These are phyloP conservation scores for Chiua virens DNA, from an alignment of 768 basidiomycete genomes.

Conservation along the genomic window DNA sequence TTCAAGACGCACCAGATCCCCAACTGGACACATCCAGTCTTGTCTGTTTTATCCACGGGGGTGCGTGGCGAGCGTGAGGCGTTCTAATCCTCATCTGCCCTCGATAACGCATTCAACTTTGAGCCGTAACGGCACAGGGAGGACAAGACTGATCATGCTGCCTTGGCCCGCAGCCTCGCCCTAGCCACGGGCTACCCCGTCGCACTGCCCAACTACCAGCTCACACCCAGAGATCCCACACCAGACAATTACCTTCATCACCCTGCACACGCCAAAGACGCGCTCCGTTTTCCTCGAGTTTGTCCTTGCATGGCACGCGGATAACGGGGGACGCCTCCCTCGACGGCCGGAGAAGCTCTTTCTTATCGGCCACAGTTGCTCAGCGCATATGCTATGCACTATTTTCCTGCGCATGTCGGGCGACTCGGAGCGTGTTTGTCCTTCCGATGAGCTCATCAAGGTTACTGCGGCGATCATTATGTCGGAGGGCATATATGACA, in stretches of 20 bases:
- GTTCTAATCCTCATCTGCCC: neutral
- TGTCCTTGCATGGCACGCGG: conserved; percentile 43
- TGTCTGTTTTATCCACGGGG: conserved; percentile 77
- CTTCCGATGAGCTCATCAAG: conserved; percentile 40
- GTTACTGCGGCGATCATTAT: conserved; percentile 55
- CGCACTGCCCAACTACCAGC: conserved; percentile 75
- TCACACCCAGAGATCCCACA: conserved; percentile 50
- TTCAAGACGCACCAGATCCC: neutral
- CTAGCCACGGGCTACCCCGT: conserved; percentile 53
- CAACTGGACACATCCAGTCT: conserved; percentile 35
- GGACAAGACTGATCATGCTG: conserved; percentile 63
- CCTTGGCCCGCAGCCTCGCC: conserved; percentile 55
- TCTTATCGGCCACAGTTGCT: conserved; percentile 78
- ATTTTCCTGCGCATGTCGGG: conserved; percentile 58
- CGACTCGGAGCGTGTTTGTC: conserved; percentile 35
- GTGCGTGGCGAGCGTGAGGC: conserved; percentile 78
- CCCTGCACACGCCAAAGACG: conserved; percentile 69
- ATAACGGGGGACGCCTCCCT: conserved; percentile 14
- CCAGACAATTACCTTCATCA: conserved; percentile 48
- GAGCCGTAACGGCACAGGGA: conserved; percentile 46
- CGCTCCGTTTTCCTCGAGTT: conserved; percentile 62
- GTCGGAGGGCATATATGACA: conserved; percentile 79
- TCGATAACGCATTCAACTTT: conserved; percentile 1
- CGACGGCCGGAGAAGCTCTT: conserved; percentile 47
- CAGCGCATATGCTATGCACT: conserved; percentile 76